Evolutionary conservation across 2,329 filamentous ascomycete species (phyloP), one percentile per base, ranked within the genome.

Genomic region (Aphanoascus verrucosus): DNA sequence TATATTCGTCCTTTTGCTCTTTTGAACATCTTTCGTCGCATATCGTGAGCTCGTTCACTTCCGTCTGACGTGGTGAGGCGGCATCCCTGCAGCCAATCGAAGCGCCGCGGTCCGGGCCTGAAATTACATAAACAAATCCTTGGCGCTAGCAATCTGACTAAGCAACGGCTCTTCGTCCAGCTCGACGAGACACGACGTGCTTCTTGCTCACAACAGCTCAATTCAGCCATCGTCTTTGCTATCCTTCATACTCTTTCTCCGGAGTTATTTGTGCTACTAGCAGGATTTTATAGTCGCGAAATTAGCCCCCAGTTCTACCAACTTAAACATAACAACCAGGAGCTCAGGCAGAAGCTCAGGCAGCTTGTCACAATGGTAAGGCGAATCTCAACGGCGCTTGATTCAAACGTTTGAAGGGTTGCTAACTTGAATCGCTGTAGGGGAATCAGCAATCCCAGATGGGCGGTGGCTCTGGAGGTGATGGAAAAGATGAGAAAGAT

Each of bases 401-500:
- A 11, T 34, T 23, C 45, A 7, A 2, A 1, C 14, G 15, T n/a
- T 28, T 43, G 20, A 9, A 23, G n/a, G 19, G 14, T 17, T 31
- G 17, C 51, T 53, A 20, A 53, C n/a, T 45, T 2, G 19, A 19
- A 11, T 5, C 8, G n/a, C 8, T 53, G 5, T 50, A 74, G 72
- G 72, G 72, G 65, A 75, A 77, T 65, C 72, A 75, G 66, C 77
- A 94, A 71, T 95, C 90, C 69, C 88, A 87, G 67, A 85, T 94
- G 75, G 88, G 87, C 64, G 41, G 32, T 37, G 78, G 79, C 59
- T 83, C 82, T 54, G 81, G 76, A 58, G 81, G 82, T 57, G 88
- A 91, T 67, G 85, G 85, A 60, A 85, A 85, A 59, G 84, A 91
- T 63, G 85, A 87, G 14, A 90, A 90, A 75, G 90, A 94, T 66